Percentiles rank a stretch among this genome's conserved stretches.
Evolutionary conservation across 371 early-diverging fungal species (phyloP).

Genomic region (Mortierella sp.): DNA sequence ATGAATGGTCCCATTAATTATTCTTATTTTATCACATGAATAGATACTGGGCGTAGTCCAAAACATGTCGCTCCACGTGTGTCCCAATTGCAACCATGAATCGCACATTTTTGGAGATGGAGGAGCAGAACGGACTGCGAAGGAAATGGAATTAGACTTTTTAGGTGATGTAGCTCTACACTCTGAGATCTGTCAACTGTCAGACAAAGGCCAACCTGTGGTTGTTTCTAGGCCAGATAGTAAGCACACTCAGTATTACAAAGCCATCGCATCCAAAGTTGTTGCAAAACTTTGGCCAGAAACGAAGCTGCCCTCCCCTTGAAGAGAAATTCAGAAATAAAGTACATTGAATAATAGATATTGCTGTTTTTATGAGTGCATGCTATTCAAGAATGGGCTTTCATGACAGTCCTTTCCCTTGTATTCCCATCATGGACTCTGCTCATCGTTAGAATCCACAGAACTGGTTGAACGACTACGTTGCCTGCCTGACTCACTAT

Average conservation of each 20-base stretch:
- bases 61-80: conserved; percentile 90
- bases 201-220: conserved; percentile 86
- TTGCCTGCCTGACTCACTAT: conserved; percentile 22
- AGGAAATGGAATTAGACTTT: conserved; percentile 71
- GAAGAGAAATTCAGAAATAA: not conserved
- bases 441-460: conserved; percentile 32
- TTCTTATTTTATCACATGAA: not conserved
- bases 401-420: not conserved
- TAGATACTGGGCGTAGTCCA: conserved; percentile 91
- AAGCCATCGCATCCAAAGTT: conserved; percentile 71
- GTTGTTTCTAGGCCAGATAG: conserved; percentile 77
- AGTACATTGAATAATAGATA: conserved; percentile 4
- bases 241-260: conserved; percentile 71
- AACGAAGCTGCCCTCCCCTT: conserved; percentile 1
- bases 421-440: conserved; percentile 16
- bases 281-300: conserved; percentile 56
- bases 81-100: conserved; percentile 84
- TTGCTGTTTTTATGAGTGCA: not conserved
- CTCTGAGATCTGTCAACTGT: conserved; percentile 76
- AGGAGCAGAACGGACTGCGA: conserved; percentile 72
- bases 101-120: conserved; percentile 86
- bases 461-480: conserved; percentile 47
- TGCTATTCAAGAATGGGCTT: not conserved
- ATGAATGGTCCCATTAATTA: not conserved
- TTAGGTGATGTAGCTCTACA: conserved; percentile 87